A percentile compares a stretch with the other conserved stretches of the same genome.
These are phyloP conservation scores for Zygosaccharomyces gambellarensis DNA, from an alignment of 805 yeast genomes.

Conservation along the genomic window DNA sequence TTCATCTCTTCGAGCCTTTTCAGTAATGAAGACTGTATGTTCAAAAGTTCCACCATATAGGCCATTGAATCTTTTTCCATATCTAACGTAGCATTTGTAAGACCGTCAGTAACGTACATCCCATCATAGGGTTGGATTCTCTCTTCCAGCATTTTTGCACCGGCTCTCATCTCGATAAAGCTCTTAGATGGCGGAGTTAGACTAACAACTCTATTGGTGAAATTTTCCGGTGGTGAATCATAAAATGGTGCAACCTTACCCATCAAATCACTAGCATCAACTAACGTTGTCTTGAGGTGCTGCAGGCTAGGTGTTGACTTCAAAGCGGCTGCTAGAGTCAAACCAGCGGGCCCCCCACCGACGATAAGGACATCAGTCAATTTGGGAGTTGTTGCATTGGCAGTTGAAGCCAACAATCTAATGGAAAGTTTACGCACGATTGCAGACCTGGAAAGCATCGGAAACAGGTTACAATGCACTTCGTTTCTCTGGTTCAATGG, in stretches of 20 bases:
- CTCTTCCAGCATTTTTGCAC: slow-evolving; percentile 68
- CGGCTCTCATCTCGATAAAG: slow-evolving; percentile 65
- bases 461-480: no score
- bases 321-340: slow-evolving; percentile 77
- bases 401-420: slow-evolving; percentile 17
- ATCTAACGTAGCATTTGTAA: slow-evolving; percentile 61
- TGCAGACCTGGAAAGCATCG: slow-evolving; percentile 1
- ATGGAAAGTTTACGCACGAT: slow-evolving; percentile 2
- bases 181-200: slow-evolving; percentile 75
- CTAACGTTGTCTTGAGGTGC: slow-evolving; percentile 56
- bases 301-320: slow-evolving; percentile 60
- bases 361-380: slow-evolving; percentile 72
- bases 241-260: slow-evolving; percentile 42
- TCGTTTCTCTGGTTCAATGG: background rate
- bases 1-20: slow-evolving; percentile 46
- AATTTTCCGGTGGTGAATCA: slow-evolving; percentile 39
- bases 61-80: slow-evolving; percentile 58
- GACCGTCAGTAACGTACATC: slow-evolving; percentile 82
- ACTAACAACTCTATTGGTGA: slow-evolving; percentile 78
- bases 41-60: slow-evolving; percentile 87
- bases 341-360: slow-evolving; percentile 98
- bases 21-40: slow-evolving; percentile 71
- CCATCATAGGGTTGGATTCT: slow-evolving; percentile 76
- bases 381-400: slow-evolving; percentile 18
- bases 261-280: slow-evolving; percentile 66